Base-by-base conservation (phyloP, 2,329 filamentous ascomycete genomes). In the Fusarium kyushuense region DNA sequence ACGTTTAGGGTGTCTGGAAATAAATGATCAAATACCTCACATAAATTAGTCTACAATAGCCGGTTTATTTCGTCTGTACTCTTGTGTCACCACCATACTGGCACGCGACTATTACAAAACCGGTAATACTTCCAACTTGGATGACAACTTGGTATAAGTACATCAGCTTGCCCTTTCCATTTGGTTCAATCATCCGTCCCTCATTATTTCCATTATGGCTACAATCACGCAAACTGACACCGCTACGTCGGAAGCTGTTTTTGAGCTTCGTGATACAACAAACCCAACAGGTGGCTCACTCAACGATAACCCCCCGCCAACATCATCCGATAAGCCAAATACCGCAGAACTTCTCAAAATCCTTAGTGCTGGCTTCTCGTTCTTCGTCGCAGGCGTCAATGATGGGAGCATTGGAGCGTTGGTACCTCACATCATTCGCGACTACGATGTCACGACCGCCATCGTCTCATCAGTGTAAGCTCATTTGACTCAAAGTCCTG, bases 321-420 rank as follows among this genome's bases (percentile, higher is more conserved):
- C 16, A 30, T 29, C 33, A 1, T 51, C 35, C 10, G 46, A 25
- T 6, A 66, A 67, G 2, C 57, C 62, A 6, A 56, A 27, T 1
- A 45, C 12, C 2, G 11, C 6, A 6, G 58, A 69, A 1, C 6
- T 70, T 2, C 62, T 86, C 35, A 89, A 87, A 72, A 76, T 90
- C 4, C 54, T 84, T 36, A 85, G 85, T 42, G 83, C 85, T 4
- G 84, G 84, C 1, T 85, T 89, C 65, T 88, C 87, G 0, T 91
- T 90, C 78, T 89, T 91, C 71, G 86, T 88, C 30, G 87, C 89
- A 0, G 89, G 89, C 0, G 80, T 87, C 47, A 91, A 90, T 58
- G 89, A 91, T 73, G 89, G 89, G 32, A 89, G 84, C 62, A 78
- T 90, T 1, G 89, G 89, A 4, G 83, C 89, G 2, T 67, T 91